Base-by-base conservation (phyloP, 768 basidiomycete species). In the Panellus pusillus region DNA sequence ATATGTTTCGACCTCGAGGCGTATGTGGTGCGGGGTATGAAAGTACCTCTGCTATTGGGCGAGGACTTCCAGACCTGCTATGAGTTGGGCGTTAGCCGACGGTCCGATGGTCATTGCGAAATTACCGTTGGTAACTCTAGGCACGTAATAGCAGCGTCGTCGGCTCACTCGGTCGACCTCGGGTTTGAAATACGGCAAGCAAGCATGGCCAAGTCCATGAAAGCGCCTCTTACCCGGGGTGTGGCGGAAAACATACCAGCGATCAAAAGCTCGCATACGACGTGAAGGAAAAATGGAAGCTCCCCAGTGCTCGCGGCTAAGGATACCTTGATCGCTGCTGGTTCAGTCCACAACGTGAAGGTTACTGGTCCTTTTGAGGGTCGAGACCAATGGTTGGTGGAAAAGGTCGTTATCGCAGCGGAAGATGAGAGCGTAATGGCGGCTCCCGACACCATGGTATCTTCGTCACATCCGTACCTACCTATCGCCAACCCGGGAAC, bases 41-140 rank as follows among this genome's bases (percentile, higher is more conserved):
- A 47, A 1, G 65, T 65, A 1, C 64, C 65, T 15, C 27, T 68
- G 1, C 53, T 68, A 7, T 50, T 68, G 1, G 67, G 67, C 12
- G 67, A 68, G 38, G 67, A 69, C 49, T 69, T 65, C 50, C 63
- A 63, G 14, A 28, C 40, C 12, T 29, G 24, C 14, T 66, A 68
- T 44, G 65, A 63, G 38, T 18, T 68, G 6, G 48, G 38, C 7
- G 53, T 66, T 9, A 13, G 9, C 1, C 55, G 66, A 1, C 41
- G 38, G 4, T 18, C 50, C 7, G 43, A 58, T 1, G 57, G 53
- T 0, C 38, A 45, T 13, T 43, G 51, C 27, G 20, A 37, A 2
- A 31, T 66, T 1, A 11, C 4, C 0, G 17, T 58, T 11, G 52
- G 60, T 2, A 9, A 36, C 5, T n/a, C 54, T 3, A 9, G 20